A percentile compares a stretch with the other conserved stretches of the same genome.
Evolutionary conservation across 2,329 filamentous ascomycete species (phyloP).

Genomic region (Arthrobotrys entomopaga): DNA sequence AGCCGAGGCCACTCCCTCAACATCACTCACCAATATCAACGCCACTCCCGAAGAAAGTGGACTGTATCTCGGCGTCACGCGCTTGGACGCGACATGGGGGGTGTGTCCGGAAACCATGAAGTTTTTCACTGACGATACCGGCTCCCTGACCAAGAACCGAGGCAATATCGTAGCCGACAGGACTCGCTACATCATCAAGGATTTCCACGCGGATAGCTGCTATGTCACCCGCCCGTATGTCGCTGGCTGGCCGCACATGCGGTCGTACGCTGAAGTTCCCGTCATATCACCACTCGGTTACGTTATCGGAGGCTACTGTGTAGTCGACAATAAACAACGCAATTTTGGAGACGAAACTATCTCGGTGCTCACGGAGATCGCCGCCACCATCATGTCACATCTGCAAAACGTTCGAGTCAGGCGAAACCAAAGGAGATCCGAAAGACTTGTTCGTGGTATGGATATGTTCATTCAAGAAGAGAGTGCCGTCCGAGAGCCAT

Average conservation of each 20-base stretch:
- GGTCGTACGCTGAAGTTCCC: conserved; percentile 61
- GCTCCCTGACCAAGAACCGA: conserved; percentile 55
- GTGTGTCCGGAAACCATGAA: conserved; percentile 60
- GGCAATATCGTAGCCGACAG: conserved; percentile 59
- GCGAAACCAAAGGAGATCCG: conserved; percentile 17
- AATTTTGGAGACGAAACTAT: conserved; percentile 35
- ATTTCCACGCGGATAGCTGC: conserved; percentile 59
- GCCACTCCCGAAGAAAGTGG: conserved; percentile 12
- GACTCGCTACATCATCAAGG: conserved; percentile 61
- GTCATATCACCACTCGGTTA: conserved; percentile 60
- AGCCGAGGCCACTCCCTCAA: conserved; percentile 66
- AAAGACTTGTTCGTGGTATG: conserved; percentile 12
- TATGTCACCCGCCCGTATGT: conserved; percentile 60
- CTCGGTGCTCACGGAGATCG: conserved; percentile 9
- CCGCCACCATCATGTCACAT: conserved; percentile 16
- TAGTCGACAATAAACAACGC: conserved; percentile 60
- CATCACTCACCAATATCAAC: conserved; percentile 13
- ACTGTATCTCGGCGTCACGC: conserved; percentile 11
- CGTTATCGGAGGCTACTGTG: conserved; percentile 61
- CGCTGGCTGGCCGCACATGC: conserved; percentile 59
- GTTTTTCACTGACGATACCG: conserved; percentile 59
- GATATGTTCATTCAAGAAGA: conserved; percentile 16
- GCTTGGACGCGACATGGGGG: conserved; percentile 59
- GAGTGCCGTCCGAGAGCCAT: conserved; percentile 10
- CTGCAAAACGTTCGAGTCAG: conserved; percentile 14